Evolutionary conservation across 495 filamentous ascomycete species (phyloP).

Genomic region (Annulohypoxylon nitens): DNA sequence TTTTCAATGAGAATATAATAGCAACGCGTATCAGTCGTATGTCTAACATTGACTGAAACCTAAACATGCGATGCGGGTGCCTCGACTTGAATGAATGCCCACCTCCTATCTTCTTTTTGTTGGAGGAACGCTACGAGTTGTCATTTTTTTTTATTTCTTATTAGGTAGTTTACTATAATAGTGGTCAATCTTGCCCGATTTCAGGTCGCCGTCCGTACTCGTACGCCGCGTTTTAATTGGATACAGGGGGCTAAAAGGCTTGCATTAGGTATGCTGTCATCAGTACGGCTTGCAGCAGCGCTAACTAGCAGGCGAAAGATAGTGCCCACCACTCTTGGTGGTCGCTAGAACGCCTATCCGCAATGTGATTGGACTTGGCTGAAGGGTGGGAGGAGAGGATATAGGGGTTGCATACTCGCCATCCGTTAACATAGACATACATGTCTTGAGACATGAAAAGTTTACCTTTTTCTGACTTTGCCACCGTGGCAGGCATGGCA

Average conservation of each 20-base stretch:
- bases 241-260: constrained; percentile 7
- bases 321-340: background rate
- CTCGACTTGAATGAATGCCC: too few relatives aligned
- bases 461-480: constrained; percentile 7
- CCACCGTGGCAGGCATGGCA: constrained; percentile 17
- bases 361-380: background rate
- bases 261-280: background rate
- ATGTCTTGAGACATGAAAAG: constrained; percentile 26
- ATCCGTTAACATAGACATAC: background rate
- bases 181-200: too few relatives aligned
- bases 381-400: background rate
- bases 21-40: too few relatives aligned
- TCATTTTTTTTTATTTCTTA: too few relatives aligned
- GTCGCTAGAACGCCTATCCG: background rate
- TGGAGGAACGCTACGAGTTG: too few relatives aligned
- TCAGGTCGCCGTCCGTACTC: too few relatives aligned
- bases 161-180: too few relatives aligned
- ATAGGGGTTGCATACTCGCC: background rate
- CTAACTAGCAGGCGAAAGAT: background rate
- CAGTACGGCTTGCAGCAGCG: background rate
- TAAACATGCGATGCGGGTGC: too few relatives aligned
- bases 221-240: constrained; percentile 20
- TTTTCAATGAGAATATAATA: too few relatives aligned
- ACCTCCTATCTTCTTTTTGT: too few relatives aligned
- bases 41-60: too few relatives aligned